A percentile compares a stretch with the other conserved stretches of the same genome.
Conservation (phyloP, 2,329 filamentous ascomycete genomes). For the Colletotrichum acutatum region DNA sequence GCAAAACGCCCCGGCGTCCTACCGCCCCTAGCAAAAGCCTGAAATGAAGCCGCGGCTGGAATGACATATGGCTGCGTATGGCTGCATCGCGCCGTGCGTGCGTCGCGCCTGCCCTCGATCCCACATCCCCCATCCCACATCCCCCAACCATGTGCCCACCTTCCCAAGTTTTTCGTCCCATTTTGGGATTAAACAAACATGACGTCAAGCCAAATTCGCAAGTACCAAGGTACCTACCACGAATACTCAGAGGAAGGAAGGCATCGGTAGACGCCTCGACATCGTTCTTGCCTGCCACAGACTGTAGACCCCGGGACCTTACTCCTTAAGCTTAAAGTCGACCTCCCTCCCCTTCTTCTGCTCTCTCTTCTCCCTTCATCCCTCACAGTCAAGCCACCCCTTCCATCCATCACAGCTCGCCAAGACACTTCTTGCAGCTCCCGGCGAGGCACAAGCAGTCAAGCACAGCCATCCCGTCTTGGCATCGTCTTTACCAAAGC, state of each 20-base stretch:
- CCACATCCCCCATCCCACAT: neutral
- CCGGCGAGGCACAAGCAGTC: constrained; percentile 26
- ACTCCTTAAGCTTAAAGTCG: constrained; percentile 27
- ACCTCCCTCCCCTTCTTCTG: neutral
- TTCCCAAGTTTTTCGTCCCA: neutral
- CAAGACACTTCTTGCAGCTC: constrained; percentile 21
- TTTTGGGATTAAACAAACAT: constrained; percentile 14
- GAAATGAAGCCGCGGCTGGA: constrained; percentile 1
- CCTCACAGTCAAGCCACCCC: constrained; percentile 6
- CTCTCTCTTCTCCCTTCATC: neutral
- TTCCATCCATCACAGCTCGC: constrained; percentile 25
- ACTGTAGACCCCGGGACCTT: constrained; percentile 2
- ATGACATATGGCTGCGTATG: constrained; percentile 19
- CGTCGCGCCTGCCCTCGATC: neutral
- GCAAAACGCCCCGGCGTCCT: no score
- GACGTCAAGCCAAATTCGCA: constrained; percentile 20
- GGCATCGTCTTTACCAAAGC: constrained; percentile 18
- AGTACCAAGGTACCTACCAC: neutral
- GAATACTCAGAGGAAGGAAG: no score
- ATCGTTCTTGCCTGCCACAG: neutral
- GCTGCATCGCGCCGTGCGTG: no score
- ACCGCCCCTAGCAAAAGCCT: neutral
- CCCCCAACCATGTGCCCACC: neutral
- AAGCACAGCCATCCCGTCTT: constrained; percentile 34
- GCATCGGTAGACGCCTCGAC: neutral